phyloP scores from a whole-genome alignment of 2,329 filamentous ascomycete genomes.

The Xylariaceae sp. region DNA sequence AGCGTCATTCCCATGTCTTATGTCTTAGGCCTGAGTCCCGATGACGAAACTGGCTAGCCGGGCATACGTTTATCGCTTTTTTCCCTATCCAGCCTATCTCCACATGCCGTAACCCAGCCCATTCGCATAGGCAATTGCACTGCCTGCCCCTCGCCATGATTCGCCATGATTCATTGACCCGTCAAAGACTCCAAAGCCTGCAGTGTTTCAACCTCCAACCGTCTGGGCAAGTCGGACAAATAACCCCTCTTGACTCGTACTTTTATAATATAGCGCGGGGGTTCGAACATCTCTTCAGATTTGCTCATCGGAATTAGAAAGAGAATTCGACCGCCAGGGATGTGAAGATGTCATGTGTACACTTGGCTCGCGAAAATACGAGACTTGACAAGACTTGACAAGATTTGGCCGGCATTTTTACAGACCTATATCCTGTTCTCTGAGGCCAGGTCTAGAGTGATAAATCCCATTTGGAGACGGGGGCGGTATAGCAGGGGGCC shows the following conservation, averaged over 20 bases:
- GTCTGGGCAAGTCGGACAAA: slow-evolving; percentile 1
- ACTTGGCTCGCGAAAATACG: too few relatives aligned
- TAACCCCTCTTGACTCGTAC: not conserved
- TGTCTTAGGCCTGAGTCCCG: not conserved
- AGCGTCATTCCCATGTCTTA: not conserved
- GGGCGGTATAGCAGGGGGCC: not conserved
- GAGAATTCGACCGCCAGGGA: too few relatives aligned
- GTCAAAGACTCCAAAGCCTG: not conserved
- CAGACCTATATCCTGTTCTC: too few relatives aligned
- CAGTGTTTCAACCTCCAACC: not conserved
- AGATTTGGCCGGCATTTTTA: too few relatives aligned
- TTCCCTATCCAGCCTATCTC: not conserved
- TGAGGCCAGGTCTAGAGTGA: too few relatives aligned
- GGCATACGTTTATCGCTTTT: not conserved
- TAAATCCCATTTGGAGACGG: too few relatives aligned
- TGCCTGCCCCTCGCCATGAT: not conserved
- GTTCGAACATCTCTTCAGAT: not conserved
- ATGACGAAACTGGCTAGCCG: too few relatives aligned
- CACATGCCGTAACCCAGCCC: not conserved
- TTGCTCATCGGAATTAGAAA: too few relatives aligned
- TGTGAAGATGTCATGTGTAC: too few relatives aligned
- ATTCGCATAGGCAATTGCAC: not conserved
- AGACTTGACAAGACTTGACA: too few relatives aligned
- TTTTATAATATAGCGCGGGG: slow-evolving; percentile 4
- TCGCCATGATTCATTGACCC: not conserved